These are phyloP conservation scores for Grosmannia penicillata DNA, from an alignment of 2,329 filamentous ascomycete species.

Conservation along the genomic window DNA sequence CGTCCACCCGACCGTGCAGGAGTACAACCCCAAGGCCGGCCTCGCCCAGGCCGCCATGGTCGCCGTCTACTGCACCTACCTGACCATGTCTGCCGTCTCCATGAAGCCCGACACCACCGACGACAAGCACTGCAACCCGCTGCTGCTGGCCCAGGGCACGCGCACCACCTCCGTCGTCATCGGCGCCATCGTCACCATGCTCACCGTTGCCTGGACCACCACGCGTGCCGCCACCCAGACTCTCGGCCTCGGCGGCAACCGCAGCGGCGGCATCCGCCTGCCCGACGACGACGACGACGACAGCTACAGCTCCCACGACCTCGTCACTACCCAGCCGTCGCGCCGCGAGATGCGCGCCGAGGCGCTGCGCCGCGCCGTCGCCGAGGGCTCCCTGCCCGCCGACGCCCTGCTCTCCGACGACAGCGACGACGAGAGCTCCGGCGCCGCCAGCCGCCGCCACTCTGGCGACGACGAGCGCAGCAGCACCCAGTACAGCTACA, in stretches of 20 bases:
- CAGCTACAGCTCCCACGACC: conserved; percentile 39
- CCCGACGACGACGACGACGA: conserved; percentile 44
- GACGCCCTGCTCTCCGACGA: conserved; percentile 69
- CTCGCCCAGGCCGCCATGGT: conserved; percentile 97
- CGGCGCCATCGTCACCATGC: conserved; percentile 88
- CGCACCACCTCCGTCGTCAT: conserved; percentile 83
- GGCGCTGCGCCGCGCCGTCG: conserved; percentile 79
- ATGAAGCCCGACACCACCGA: conserved; percentile 96
- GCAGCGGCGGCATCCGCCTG: conserved; percentile 42
- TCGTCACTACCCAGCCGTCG: conserved; percentile 74
- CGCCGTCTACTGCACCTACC: conserved; percentile 93
- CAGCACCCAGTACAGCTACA: conserved; percentile 90
- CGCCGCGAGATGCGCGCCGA: conserved; percentile 88
- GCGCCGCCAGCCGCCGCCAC: conserved; percentile 45
- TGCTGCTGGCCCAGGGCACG: conserved; percentile 72
- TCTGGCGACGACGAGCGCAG: conserved; percentile 76
- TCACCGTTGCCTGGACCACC: conserved; percentile 94
- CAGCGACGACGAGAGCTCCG: conserved; percentile 48
- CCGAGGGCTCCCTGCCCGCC: conserved; percentile 81
- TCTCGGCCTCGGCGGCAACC: conserved; percentile 52
- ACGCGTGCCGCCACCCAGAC: conserved; percentile 90
- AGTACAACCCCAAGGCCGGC: conserved; percentile 82
- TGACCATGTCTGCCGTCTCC: conserved; percentile 94
- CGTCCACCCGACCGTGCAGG: conserved; percentile 79
- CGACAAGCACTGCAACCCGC: conserved; percentile 82